Conservation (phyloP, 2,329 filamentous ascomycete genomes). For the Claviceps spartinae region DNA sequence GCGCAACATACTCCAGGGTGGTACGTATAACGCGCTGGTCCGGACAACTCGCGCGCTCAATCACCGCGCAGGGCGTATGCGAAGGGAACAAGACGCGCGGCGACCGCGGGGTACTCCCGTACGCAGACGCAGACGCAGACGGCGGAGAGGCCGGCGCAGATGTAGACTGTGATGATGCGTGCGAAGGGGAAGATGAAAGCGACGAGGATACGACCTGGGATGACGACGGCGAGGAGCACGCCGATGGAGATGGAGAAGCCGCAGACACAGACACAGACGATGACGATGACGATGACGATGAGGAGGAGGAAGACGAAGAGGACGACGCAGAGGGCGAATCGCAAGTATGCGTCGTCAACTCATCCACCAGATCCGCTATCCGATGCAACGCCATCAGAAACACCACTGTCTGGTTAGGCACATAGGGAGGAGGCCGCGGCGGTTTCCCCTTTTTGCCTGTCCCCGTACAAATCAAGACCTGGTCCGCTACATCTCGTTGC, state of each 20-base stretch:
- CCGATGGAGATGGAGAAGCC: no score
- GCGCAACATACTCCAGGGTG: conserved; percentile 63
- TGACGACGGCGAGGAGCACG: no score
- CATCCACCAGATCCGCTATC: conserved; percentile 57
- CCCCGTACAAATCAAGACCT: conserved; percentile 91
- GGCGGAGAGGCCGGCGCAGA: no score
- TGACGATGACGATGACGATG: no score
- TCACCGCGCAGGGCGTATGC: conserved; percentile 76
- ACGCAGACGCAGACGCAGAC: no score
- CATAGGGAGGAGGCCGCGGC: conserved; percentile 68
- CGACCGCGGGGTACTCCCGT: no score
- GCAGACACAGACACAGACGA: no score
- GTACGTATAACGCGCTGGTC: conserved; percentile 89
- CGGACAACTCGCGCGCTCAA: conserved; percentile 85
- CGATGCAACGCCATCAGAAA: conserved; percentile 94
- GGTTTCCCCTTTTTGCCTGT: conserved; percentile 82
- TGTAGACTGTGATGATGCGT: no score
- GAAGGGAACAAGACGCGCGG: conserved; percentile 49
- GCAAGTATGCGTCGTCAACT: conserved; percentile 30
- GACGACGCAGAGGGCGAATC: conserved; percentile 3
- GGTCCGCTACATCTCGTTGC: conserved; percentile 79
- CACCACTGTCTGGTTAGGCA: conserved; percentile 67
- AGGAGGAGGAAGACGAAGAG: neutral
- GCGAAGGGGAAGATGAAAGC: no score
- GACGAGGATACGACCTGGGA: no score